These are phyloP conservation scores for Mycena amicta DNA, from an alignment of 768 basidiomycete genomes.

Conservation along the genomic window DNA sequence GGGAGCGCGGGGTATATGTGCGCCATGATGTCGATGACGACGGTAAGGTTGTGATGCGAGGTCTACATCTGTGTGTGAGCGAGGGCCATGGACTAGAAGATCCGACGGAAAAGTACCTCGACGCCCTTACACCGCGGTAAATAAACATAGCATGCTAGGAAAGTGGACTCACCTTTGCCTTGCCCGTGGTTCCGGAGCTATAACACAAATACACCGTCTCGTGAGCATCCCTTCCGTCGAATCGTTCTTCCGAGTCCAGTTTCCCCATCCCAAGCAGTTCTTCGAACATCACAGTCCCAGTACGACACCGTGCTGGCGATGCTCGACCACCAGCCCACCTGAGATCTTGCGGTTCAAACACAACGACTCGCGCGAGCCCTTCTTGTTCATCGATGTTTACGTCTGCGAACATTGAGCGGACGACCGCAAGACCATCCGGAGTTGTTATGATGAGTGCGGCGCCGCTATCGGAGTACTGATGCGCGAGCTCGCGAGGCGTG, in stretches of 20 bases:
- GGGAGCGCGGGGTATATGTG: slow-evolving; percentile 44
- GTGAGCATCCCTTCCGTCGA: slow-evolving; percentile 23
- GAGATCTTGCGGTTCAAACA: background rate
- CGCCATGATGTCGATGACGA: slow-evolving; percentile 54
- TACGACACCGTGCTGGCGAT: slow-evolving; percentile 1
- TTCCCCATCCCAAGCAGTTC: slow-evolving; percentile 19
- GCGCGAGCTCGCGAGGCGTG: slow-evolving; percentile 65
- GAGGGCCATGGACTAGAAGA: too few species aligned
- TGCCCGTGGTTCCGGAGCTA: slow-evolving; percentile 68
- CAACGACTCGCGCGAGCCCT: slow-evolving; percentile 17
- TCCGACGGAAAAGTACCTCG: too few species aligned
- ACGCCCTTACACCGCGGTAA: too few species aligned
- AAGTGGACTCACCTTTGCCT: slow-evolving; percentile 65
- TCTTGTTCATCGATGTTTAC: background rate
- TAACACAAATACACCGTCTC: slow-evolving; percentile 31
- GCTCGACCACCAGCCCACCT: slow-evolving; percentile 11
- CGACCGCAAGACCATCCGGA: slow-evolving; percentile 60
- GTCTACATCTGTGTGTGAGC: too few species aligned
- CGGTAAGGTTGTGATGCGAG: slow-evolving; percentile 68
- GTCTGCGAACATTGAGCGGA: slow-evolving; percentile 52
- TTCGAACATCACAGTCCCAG: slow-evolving; percentile 12
- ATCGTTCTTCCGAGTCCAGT: slow-evolving; percentile 24
- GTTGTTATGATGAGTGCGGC: slow-evolving; percentile 66
- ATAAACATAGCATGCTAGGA: too few species aligned
- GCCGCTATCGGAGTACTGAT: slow-evolving; percentile 70